These are phyloP conservation scores for Fusarium sp. DNA, from an alignment of 2,329 filamentous ascomycete genomes.

Conservation along the genomic window DNA sequence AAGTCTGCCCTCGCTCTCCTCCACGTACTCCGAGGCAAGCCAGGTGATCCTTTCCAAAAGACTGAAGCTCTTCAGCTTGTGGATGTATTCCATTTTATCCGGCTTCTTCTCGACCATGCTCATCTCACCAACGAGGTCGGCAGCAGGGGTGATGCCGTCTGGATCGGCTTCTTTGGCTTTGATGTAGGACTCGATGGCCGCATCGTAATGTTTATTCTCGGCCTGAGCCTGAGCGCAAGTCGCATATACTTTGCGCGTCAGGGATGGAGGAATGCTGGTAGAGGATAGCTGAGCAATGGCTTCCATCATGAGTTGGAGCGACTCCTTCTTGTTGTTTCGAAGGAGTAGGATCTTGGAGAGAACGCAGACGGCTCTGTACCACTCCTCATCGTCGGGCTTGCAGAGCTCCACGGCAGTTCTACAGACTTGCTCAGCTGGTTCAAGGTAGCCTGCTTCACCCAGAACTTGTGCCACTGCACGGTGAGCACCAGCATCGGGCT, in stretches of 20 bases:
- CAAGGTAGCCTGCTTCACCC: neutral
- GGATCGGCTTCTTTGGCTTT: slow-evolving; percentile 1
- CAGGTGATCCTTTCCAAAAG: slow-evolving; percentile 45
- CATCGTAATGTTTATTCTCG: rapidly evolving
- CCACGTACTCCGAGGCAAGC: slow-evolving; percentile 39
- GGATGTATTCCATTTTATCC: slow-evolving; percentile 1
- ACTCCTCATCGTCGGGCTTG: neutral
- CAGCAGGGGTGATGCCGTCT: neutral
- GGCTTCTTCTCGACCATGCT: neutral
- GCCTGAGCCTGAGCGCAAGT: neutral
- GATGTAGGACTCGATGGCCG: neutral
- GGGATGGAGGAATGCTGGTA: rapidly evolving
- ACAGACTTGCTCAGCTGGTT: neutral
- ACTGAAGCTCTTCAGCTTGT: slow-evolving; percentile 40
- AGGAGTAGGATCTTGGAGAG: neutral
- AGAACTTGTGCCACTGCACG: slow-evolving; percentile 7
- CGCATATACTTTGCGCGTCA: neutral
- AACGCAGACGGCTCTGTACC: neutral
- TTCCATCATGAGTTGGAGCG: neutral
- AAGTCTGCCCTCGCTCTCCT: slow-evolving; percentile 2
- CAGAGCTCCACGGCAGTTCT: slow-evolving; percentile 6
- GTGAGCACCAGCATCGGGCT: slow-evolving; percentile 20
- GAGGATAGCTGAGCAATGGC: rapidly evolving
- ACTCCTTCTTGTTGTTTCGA: neutral
- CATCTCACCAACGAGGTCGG: slow-evolving; percentile 7